These are phyloP conservation scores for Candida palmyrensis DNA, from an alignment of 805 yeast genomes.

Conservation along the genomic window DNA sequence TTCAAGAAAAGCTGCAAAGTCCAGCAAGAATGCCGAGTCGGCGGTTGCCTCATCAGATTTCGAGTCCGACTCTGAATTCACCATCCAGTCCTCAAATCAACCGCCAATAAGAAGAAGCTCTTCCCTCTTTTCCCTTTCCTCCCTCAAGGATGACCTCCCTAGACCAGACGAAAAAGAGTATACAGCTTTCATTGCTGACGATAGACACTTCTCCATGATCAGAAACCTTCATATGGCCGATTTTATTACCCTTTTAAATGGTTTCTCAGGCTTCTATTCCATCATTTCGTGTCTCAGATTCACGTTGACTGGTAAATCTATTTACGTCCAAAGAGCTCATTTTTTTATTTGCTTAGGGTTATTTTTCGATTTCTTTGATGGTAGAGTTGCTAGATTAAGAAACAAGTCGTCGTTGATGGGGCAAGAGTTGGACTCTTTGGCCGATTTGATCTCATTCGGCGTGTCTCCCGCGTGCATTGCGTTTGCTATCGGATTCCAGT, in stretches of 20 bases:
- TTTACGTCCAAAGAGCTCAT: slow-evolving; percentile 82
- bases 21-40: slow-evolving; percentile 23
- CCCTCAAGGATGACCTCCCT: slow-evolving; percentile 57
- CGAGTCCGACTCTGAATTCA: slow-evolving; percentile 25
- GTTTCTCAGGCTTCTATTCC: slow-evolving; percentile 89
- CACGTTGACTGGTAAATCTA: slow-evolving; percentile 61
- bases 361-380: slow-evolving; percentile 95
- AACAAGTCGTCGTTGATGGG: slow-evolving; percentile 92
- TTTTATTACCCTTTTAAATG: slow-evolving; percentile 89
- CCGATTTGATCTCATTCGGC: slow-evolving; percentile 91
- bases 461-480: slow-evolving; percentile 95
- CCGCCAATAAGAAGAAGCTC: slow-evolving; percentile 44
- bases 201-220: slow-evolving; percentile 79
- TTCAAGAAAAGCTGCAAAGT: slow-evolving; percentile 8
- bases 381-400: slow-evolving; percentile 92
- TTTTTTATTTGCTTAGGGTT: slow-evolving; percentile 85
- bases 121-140: slow-evolving; percentile 42
- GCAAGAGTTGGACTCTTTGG: slow-evolving; percentile 94
- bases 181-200: slow-evolving; percentile 73
- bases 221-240: slow-evolving; percentile 93
- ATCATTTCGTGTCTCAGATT: slow-evolving; percentile 81
- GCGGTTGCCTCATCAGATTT: slow-evolving; percentile 36
- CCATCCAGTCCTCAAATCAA: slow-evolving; percentile 8
- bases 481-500: slow-evolving; percentile 82
- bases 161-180: slow-evolving; percentile 77